phyloP scores from a whole-genome alignment of 306 rosid genomes.

The Ziziphus jujuba region DNA sequence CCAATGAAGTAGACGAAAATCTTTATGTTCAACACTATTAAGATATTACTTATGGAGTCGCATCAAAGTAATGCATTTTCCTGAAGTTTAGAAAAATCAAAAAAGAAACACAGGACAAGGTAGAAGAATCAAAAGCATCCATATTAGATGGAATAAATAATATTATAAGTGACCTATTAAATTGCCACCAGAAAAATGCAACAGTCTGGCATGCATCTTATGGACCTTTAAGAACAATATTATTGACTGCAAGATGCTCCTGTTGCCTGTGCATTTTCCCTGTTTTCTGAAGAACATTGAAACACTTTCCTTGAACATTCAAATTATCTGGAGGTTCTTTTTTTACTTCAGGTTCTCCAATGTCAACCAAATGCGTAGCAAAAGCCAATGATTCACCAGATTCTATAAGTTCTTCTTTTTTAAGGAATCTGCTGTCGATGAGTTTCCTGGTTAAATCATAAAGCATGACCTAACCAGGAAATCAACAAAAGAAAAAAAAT shows the following conservation, averaged over 20 bases:
- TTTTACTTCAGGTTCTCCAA: constrained; percentile 57
- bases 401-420: constrained; percentile 57
- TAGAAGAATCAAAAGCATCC: not conserved
- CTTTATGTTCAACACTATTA: not conserved
- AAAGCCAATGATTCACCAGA: constrained; percentile 52
- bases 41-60: not conserved
- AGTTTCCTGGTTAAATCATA: constrained; percentile 57
- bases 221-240: constrained; percentile 47
- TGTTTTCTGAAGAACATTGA: constrained; percentile 29
- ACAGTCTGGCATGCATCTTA: not conserved
- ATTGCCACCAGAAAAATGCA: constrained; percentile 1
- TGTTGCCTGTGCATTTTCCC: constrained; percentile 29
- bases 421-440: constrained; percentile 57
- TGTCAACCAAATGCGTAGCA: constrained; percentile 63
- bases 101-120: not conserved
- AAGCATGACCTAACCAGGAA: constrained; percentile 51
- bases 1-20: not conserved
- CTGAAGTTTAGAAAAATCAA: not conserved
- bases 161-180: not conserved
- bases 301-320: constrained; percentile 26
- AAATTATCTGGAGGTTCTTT: constrained; percentile 33
- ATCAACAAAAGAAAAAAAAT: constrained; percentile 9
- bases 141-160: not conserved
- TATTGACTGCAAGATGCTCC: constrained; percentile 25
- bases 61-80: not conserved